A percentile compares a stretch with the other conserved stretches of the same genome.
These are phyloP conservation scores for Fistulinella prunicolor DNA, from an alignment of 768 basidiomycete species.

Conservation along the genomic window DNA sequence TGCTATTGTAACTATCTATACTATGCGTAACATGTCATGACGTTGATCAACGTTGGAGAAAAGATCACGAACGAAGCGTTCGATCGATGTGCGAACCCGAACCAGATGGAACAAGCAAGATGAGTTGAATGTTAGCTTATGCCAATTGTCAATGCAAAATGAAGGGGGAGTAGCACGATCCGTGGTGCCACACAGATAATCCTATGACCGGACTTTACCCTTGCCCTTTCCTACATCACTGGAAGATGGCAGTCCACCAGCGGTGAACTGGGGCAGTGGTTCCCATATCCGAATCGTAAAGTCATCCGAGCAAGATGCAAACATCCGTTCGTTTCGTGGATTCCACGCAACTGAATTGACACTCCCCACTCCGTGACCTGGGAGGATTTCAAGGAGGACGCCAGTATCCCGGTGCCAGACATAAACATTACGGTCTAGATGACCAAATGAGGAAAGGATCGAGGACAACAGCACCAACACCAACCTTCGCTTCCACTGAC, in stretches of 20 bases:
- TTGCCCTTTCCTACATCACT: constrained; percentile 47
- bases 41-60: constrained; percentile 19
- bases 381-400: constrained; percentile 77
- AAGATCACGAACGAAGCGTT: constrained; percentile 25
- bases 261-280: constrained; percentile 26
- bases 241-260: constrained; percentile 17
- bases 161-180: constrained; percentile 20
- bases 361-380: constrained; percentile 84
- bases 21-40: constrained; percentile 32
- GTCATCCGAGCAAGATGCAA: constrained; percentile 97
- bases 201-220: constrained; percentile 54
- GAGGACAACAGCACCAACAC: constrained; percentile 16
- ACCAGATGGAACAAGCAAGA: constrained; percentile 22
- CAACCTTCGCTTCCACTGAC: constrained; percentile 94
- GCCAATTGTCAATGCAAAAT: constrained; percentile 28
- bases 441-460: constrained; percentile 10
- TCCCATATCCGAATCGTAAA: constrained; percentile 90
- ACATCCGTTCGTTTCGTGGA: constrained; percentile 83
- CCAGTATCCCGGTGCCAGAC: constrained; percentile 92
- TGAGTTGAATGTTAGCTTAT: constrained; percentile 29
- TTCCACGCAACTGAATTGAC: constrained; percentile 99
- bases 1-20: constrained; percentile 35
- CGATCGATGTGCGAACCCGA: constrained; percentile 19
- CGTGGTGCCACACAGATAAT: constrained; percentile 19
- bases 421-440: constrained; percentile 88